Conservation (phyloP, 495 filamentous ascomycete species). For the Tuber aestivum region DNA sequence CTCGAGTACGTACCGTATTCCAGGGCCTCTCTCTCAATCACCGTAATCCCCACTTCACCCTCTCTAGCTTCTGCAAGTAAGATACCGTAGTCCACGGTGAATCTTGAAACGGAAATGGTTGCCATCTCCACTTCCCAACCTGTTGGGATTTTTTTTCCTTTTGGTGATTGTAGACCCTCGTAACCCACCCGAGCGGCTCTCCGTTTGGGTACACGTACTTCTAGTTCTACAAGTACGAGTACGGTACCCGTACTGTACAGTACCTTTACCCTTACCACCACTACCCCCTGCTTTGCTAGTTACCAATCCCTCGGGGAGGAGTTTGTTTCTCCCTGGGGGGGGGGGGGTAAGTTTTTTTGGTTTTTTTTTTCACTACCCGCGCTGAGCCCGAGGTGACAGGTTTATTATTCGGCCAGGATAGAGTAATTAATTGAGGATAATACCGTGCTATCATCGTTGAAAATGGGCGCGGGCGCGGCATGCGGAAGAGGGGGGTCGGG, state of each 20-base stretch:
- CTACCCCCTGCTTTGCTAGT: not conserved
- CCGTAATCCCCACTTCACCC: not conserved
- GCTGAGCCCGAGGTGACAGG: not conserved
- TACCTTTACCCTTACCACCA: not conserved
- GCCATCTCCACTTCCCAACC: not conserved
- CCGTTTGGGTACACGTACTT: too few species aligned
- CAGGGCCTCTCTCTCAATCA: not conserved
- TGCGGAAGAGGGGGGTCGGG: not conserved
- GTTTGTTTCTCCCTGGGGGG: not conserved
- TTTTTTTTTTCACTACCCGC: not conserved
- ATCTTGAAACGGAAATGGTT: constrained; percentile 4
- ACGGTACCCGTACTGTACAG: too few species aligned
- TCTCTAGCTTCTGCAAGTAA: not conserved
- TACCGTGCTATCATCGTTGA: not conserved
- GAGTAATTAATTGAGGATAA: not conserved
- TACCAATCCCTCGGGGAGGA: not conserved
- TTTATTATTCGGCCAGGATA: not conserved
- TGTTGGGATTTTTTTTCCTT: constrained; percentile 3
- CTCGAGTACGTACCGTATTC: too few species aligned
- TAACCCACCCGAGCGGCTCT: too few species aligned
- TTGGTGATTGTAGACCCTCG: not conserved
- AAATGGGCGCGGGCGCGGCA: not conserved
- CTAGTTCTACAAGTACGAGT: too few species aligned
- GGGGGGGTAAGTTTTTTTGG: not conserved
- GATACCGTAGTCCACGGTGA: not conserved